phyloP scores from a whole-genome alignment of 2,329 filamentous ascomycete genomes.

The Chaetomiaceae sp. region DNA sequence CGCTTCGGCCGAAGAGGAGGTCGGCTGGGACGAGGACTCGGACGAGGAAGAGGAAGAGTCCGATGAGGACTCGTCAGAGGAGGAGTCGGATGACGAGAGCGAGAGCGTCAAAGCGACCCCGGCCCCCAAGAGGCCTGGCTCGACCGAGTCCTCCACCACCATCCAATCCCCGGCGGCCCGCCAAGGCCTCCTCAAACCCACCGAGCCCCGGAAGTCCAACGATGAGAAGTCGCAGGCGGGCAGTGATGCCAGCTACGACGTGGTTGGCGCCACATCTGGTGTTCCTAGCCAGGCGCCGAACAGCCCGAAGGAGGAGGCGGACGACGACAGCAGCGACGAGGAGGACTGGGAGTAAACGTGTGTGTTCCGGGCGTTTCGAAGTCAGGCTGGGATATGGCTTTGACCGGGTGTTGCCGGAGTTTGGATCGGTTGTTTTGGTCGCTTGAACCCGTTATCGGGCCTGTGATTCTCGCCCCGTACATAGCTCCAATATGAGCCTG shows the following conservation, averaged over 20 bases:
- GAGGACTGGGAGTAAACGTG: constrained; percentile 67
- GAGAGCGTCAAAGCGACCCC: constrained; percentile 30
- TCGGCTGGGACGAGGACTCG: constrained; percentile 59
- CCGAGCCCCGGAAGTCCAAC: constrained; percentile 68
- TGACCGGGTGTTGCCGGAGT: constrained; percentile 5
- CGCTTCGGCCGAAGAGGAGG: constrained; percentile 67
- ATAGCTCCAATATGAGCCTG: not conserved
- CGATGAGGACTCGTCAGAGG: constrained; percentile 5
- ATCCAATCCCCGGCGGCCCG: constrained; percentile 45
- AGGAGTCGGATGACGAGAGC: constrained; percentile 37
- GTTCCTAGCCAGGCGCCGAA: constrained; percentile 72
- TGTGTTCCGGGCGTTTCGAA: not conserved
- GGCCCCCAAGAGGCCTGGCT: constrained; percentile 39
- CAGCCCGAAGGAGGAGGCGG: constrained; percentile 50
- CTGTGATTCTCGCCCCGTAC: not conserved
- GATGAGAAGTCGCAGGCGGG: constrained; percentile 88
- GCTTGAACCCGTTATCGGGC: not conserved
- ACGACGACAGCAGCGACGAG: constrained; percentile 54
- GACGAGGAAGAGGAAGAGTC: constrained; percentile 29
- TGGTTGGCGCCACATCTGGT: constrained; percentile 75
- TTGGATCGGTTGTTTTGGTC: not conserved
- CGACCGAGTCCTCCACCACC: constrained; percentile 55
- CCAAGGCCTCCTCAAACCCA: constrained; percentile 52
- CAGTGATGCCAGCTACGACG: constrained; percentile 93
- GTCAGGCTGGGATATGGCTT: not conserved